Conservation (phyloP, 2,329 filamentous ascomycete genomes). For the Aspergillus amoenus region DNA sequence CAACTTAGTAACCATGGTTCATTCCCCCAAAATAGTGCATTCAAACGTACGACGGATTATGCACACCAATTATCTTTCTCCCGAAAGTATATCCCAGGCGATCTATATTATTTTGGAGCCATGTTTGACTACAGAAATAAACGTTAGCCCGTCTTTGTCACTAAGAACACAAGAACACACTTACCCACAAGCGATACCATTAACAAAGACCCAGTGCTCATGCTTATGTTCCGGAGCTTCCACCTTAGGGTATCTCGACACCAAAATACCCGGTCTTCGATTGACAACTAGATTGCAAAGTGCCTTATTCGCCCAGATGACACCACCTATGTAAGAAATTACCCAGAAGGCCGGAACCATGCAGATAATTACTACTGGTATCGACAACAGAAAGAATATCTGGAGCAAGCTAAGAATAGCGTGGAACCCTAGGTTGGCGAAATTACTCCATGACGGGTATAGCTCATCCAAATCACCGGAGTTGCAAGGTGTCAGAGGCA, state of each 20-base stretch:
- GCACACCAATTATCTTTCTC: slow-evolving; percentile 69
- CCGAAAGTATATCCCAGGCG: slow-evolving; percentile 70
- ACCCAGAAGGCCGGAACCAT: slow-evolving; percentile 27
- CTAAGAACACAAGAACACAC: slow-evolving; percentile 34
- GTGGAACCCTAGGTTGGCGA: slow-evolving; percentile 60
- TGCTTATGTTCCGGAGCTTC: slow-evolving; percentile 39
- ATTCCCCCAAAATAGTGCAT: not conserved
- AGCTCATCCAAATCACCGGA: slow-evolving; percentile 64
- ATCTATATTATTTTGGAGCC: slow-evolving; percentile 70
- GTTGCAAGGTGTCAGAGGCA: slow-evolving; percentile 55
- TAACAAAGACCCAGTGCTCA: slow-evolving; percentile 79
- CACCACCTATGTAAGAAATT: slow-evolving; percentile 35
- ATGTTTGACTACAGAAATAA: slow-evolving; percentile 49
- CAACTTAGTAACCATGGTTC: not conserved
- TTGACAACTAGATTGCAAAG: slow-evolving; percentile 36
- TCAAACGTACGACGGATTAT: slow-evolving; percentile 65
- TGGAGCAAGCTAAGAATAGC: slow-evolving; percentile 60
- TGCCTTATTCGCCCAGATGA: slow-evolving; percentile 29
- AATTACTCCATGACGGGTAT: slow-evolving; percentile 57
- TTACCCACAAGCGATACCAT: slow-evolving; percentile 59
- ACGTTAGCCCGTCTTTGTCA: not conserved
- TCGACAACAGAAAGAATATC: slow-evolving; percentile 56
- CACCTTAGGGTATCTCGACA: not conserved
- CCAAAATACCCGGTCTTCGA: slow-evolving; percentile 19
- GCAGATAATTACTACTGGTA: slow-evolving; percentile 55